Percentiles rank a stretch among this genome's conserved stretches.
Evolutionary conservation across 176 grass and related monocot genomes (phyloP).

Genomic region (Carex myosuroides): DNA sequence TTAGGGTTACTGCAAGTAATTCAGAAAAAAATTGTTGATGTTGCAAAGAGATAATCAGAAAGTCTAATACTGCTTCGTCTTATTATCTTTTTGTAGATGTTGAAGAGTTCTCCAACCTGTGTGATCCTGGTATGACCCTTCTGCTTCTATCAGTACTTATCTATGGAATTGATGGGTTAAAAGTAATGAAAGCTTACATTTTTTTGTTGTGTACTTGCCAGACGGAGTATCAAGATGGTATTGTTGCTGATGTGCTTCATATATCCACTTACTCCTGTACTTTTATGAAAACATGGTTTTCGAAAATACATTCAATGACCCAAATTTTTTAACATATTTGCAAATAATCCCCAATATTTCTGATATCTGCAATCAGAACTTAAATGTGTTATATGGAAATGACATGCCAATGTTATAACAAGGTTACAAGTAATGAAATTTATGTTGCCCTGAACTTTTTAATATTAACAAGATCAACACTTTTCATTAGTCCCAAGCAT

Average conservation of each 20-base stretch:
- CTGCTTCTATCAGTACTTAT: not conserved
- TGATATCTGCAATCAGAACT: no score
- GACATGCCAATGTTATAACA: no score
- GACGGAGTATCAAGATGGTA: not conserved
- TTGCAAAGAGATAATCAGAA: not conserved
- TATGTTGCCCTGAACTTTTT: no score
- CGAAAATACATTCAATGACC: no score
- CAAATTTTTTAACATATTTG: no score
- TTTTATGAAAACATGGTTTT: no score
- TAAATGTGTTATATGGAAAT: no score
- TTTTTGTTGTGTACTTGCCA: not conserved
- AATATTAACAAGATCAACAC: no score
- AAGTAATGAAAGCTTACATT: not conserved
- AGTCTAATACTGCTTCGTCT: not conserved
- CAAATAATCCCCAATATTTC: no score
- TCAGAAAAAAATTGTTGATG: not conserved
- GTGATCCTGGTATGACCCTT: slow-evolving; percentile 32
- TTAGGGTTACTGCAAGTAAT: not conserved
- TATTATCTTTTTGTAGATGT: slow-evolving; percentile 23
- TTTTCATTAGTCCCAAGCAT: no score
- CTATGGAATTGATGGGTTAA: not conserved
- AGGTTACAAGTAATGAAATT: no score
- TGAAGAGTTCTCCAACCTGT: slow-evolving; percentile 32
- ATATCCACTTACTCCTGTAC: no score
- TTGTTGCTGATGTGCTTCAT: not conserved